These are phyloP conservation scores for Saccharomyces mikatae DNA, from an alignment of 805 yeast genomes.

Conservation along the genomic window DNA sequence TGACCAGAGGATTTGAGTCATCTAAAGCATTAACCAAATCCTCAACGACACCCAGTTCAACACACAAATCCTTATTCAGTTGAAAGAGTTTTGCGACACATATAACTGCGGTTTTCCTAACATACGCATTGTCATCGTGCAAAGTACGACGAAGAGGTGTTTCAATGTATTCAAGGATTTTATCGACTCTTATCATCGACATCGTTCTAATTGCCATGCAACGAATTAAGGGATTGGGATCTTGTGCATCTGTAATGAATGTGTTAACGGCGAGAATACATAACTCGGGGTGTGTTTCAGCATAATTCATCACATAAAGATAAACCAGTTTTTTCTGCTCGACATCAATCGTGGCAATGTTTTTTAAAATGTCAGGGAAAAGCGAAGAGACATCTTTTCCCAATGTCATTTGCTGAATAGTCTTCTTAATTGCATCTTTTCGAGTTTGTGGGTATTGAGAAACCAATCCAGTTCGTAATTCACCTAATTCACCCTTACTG, in stretches of 20 bases:
- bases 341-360: conserved; percentile 91
- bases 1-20: conserved; percentile 94
- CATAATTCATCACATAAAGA: conserved; percentile 91
- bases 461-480: conserved; percentile 80
- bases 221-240: conserved; percentile 90
- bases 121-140: conserved; percentile 92
- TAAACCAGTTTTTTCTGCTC: conserved; percentile 96
- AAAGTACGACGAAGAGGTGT: conserved; percentile 80
- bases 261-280: conserved; percentile 95
- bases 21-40: conserved; percentile 58
- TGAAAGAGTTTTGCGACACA: conserved; percentile 95
- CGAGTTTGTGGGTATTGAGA: conserved; percentile 92
- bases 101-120: conserved; percentile 93
- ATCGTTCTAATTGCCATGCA: conserved; percentile 96
- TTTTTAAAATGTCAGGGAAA: conserved; percentile 92
- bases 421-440: conserved; percentile 93
- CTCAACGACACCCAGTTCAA: conserved; percentile 79
- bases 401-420: conserved; percentile 95
- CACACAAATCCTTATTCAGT: conserved; percentile 66
- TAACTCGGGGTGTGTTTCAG: conserved; percentile 91
- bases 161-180: conserved; percentile 90
- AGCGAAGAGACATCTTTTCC: conserved; percentile 93
- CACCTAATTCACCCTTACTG: conserved; percentile 70
- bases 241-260: conserved; percentile 89
- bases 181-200: conserved; percentile 96